Percentiles rank a stretch among this genome's conserved stretches.
Conservation (phyloP, 1,284 basidiomycete genomes). For the Ceratorhiza oryzae-sativae region DNA sequence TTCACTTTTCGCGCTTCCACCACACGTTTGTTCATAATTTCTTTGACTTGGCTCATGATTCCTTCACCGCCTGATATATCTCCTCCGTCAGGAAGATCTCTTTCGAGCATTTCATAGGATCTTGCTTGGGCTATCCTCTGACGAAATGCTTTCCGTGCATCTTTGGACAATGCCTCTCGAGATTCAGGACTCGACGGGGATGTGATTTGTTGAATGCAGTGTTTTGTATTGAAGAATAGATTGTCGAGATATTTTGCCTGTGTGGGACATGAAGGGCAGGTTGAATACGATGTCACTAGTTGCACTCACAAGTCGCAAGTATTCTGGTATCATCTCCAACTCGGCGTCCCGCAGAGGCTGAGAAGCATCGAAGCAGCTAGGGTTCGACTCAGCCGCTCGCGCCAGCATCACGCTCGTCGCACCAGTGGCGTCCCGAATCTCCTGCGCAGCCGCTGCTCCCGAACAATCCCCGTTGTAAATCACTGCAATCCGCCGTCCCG, state of each 20-base stretch:
- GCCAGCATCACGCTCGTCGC: constrained; percentile 83
- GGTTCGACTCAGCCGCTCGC: constrained; percentile 91
- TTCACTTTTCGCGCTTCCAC: not conserved
- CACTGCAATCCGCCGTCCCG: constrained; percentile 71
- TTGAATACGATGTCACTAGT: not conserved
- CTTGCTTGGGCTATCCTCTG: constrained; percentile 69
- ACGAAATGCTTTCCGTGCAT: constrained; percentile 64
- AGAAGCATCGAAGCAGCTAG: constrained; percentile 77
- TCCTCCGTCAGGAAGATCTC: constrained; percentile 56
- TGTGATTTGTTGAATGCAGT: constrained; percentile 84
- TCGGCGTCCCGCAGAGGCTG: constrained; percentile 74
- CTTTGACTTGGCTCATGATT: constrained; percentile 47
- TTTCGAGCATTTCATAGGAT: constrained; percentile 65
- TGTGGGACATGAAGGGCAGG: constrained; percentile 9
- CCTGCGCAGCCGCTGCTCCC: constrained; percentile 78
- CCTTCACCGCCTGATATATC: constrained; percentile 45
- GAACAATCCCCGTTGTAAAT: constrained; percentile 95
- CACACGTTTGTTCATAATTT: constrained; percentile 9
- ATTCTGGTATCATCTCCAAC: constrained; percentile 73
- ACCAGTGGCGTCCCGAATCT: constrained; percentile 80
- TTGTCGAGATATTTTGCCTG: constrained; percentile 69
- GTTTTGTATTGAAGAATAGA: constrained; percentile 89
- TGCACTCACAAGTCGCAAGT: constrained; percentile 72
- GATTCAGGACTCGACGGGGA: constrained; percentile 47
- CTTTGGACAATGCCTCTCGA: constrained; percentile 52